Conservation (phyloP, 331 rosid genomes). For the Malus hybrid region DNA sequence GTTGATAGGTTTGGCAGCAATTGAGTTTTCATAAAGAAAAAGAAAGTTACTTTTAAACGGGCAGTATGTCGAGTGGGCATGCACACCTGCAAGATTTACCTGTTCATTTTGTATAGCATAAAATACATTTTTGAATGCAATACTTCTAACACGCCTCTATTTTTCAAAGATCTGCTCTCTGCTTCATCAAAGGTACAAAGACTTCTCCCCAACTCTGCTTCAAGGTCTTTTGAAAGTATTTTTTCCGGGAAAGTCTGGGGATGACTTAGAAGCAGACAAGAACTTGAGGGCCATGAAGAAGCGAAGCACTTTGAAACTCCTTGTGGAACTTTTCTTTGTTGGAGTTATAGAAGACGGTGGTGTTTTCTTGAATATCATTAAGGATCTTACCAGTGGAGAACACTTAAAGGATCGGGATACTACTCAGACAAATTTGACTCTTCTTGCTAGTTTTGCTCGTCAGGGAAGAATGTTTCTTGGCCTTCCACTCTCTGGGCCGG, state of each 20-base stretch:
- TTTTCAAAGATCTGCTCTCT: conserved; percentile 78
- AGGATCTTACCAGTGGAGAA: conserved; percentile 81
- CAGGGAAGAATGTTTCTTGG: conserved; percentile 93
- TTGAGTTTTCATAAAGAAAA: background rate
- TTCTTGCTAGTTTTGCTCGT: conserved; percentile 97
- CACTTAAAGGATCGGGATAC: conserved; percentile 93
- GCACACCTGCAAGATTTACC: background rate
- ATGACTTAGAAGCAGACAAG: conserved; percentile 76
- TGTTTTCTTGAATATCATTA: conserved; percentile 68
- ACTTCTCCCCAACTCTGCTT: conserved; percentile 75
- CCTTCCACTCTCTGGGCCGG: conserved; percentile 67
- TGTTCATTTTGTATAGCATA: background rate
- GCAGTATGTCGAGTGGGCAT: background rate
- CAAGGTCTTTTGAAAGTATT: conserved; percentile 93
- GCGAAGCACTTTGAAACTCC: conserved; percentile 87
- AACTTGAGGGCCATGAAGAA: conserved; percentile 95
- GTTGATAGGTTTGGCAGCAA: background rate
- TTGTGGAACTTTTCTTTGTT: conserved; percentile 86
- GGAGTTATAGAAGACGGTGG: conserved; percentile 86
- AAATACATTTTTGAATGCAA: background rate
- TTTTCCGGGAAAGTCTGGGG: conserved; percentile 83
- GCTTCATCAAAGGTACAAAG: conserved; percentile 98
- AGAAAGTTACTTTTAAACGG: background rate
- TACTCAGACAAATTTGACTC: conserved; percentile 91
- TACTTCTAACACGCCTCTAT: conserved; percentile 12